Base-by-base conservation (phyloP, 2,329 filamentous ascomycete species). In the Ophiostoma himal-ulmi region DNA sequence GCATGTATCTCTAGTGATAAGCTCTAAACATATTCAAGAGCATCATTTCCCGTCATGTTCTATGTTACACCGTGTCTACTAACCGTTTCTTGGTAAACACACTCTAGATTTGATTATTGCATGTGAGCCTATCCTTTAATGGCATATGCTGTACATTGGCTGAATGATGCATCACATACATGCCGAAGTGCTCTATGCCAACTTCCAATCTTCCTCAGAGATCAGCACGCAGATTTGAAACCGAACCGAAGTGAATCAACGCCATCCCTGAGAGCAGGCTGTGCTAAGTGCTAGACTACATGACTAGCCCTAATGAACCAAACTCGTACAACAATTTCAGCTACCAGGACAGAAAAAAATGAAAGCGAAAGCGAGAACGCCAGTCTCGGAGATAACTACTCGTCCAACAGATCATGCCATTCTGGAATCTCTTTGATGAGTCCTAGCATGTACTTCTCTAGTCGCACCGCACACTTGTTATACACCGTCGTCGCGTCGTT, bases 401-500 rank as follows among this genome's bases (percentile, higher is more conserved):
- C 69, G 14, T 72, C 71, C 26, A 72, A 37, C 48, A 72, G 48
- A 30, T 72, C 71, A 39, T 67, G 92, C 94, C 94, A 98, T 82
- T 97, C 94, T 0, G 94, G 94, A 69, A 97, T 92, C 75, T 91
- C 91, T 78, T 92, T 90, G 79, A 97, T 93, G 80, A 94, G 92
- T 78, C 89, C 86, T 92, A 92, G 97, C 94, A 98, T 96, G 78
- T 89, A 96, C 80, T 95, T 96, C 77, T 90, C 95, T 65, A 99
- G 83, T 77, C 95, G 95, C 78, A 93, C 96, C 39, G 95, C 95
- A 71, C 91, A 93, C 82, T 99, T 99, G 39, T 93, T 93, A 78
- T 99, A 99, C 0, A 93, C 90, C 0, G 94, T 99, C 48, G 84
- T 96, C 81, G 97, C 94, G 75, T 94, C 96, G 77, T 99, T 99